These are phyloP conservation scores for Lavandula angustifolia DNA, from an alignment of 257 asterid species.

Conservation along the genomic window DNA sequence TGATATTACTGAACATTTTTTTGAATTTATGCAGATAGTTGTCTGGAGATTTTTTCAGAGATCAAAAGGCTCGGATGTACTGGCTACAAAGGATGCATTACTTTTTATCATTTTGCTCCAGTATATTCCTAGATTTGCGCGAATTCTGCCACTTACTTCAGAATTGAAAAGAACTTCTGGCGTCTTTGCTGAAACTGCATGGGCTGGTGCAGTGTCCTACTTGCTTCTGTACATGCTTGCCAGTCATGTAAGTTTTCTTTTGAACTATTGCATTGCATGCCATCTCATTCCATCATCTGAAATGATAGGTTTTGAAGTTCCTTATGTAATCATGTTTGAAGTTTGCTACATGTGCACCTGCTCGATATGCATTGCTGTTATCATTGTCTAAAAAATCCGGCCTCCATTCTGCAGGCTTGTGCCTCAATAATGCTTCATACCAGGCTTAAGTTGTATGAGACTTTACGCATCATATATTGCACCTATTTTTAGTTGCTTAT, in stretches of 20 bases:
- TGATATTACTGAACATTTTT: conserved; percentile 4
- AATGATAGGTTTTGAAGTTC: conserved; percentile 13
- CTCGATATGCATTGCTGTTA: not conserved
- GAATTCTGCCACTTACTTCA: conserved; percentile 77
- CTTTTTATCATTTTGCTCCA: conserved; percentile 80
- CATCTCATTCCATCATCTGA: not conserved
- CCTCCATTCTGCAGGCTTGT: too few species aligned
- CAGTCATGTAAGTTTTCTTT: conserved; percentile 80
- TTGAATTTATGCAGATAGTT: conserved; percentile 64
- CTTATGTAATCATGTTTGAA: conserved; percentile 13
- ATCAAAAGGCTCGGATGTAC: conserved; percentile 91
- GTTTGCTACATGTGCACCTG: conserved; percentile 12
- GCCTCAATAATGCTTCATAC: too few species aligned
- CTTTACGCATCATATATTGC: too few species aligned
- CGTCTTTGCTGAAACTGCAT: conserved; percentile 98
- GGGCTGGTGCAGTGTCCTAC: conserved; percentile 99
- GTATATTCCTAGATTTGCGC: conserved; percentile 76
- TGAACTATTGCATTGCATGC: conserved; percentile 15
- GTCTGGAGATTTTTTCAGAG: conserved; percentile 90
- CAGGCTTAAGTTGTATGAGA: too few species aligned
- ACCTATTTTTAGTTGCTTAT: too few species aligned
- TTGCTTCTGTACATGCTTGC: conserved; percentile 97
- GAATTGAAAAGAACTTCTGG: conserved; percentile 97
- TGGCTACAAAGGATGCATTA: conserved; percentile 80
- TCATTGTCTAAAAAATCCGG: not conserved